A percentile compares a stretch with the other conserved stretches of the same genome.
These are phyloP conservation scores for Fusarium illudens DNA, from an alignment of 2,329 filamentous ascomycete species.

Conservation along the genomic window DNA sequence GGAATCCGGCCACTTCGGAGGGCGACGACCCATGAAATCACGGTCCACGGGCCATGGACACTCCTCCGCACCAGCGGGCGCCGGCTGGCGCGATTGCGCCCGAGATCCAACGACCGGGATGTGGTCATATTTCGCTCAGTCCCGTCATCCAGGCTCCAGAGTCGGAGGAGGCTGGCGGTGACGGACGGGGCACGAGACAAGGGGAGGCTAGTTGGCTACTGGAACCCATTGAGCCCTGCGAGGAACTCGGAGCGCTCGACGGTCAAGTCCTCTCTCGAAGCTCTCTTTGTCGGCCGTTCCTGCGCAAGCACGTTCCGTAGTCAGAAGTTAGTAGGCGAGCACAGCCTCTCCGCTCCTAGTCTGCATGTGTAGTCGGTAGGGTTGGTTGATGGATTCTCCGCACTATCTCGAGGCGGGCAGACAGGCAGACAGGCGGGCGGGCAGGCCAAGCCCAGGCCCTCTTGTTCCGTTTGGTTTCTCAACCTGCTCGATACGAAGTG, in stretches of 20 bases:
- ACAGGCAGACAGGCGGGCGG: not conserved
- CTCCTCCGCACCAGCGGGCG: slow-evolving; percentile 39
- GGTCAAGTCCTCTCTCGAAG: slow-evolving; percentile 2
- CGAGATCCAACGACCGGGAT: slow-evolving; percentile 37
- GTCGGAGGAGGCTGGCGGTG: slow-evolving; percentile 35
- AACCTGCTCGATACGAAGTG: slow-evolving; percentile 36
- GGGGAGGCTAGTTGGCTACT: slow-evolving; percentile 16
- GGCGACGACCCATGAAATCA: slow-evolving; percentile 29
- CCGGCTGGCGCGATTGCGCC: slow-evolving; percentile 36
- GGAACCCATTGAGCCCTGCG: slow-evolving; percentile 7
- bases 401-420: slow-evolving; percentile 10
- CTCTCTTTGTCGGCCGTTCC: slow-evolving; percentile 26
- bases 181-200: slow-evolving; percentile 30
- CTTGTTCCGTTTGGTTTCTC: slow-evolving; percentile 29
- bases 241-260: slow-evolving; percentile 1
- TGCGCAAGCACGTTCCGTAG: slow-evolving; percentile 34
- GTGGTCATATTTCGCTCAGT: slow-evolving; percentile 39
- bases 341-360: slow-evolving; percentile 29
- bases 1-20: slow-evolving; percentile 35
- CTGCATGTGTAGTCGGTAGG: slow-evolving; percentile 13
- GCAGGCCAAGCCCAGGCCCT: too few species aligned
- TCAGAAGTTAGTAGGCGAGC: slow-evolving; percentile 31
- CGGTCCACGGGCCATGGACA: slow-evolving; percentile 28
- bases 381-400: slow-evolving; percentile 17
- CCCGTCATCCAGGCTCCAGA: slow-evolving; percentile 8